Percentiles rank a stretch among this genome's conserved stretches.
phyloP scores from a whole-genome alignment of 225 moss, liverwort and hornwort genomes.

The Antitrichia curtipendula region DNA sequence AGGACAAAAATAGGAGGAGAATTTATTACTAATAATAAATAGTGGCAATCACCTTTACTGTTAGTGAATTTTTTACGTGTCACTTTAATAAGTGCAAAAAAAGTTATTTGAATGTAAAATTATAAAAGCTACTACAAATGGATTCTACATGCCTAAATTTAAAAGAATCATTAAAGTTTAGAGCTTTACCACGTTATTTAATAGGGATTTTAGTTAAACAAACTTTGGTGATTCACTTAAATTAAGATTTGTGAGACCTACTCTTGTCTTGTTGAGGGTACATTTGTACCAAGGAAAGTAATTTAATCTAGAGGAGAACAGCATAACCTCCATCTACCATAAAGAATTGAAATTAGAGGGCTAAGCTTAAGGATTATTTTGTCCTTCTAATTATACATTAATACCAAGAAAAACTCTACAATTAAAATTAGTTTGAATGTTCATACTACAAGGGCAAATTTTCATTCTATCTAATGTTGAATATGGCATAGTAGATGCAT shows the following conservation, averaged over 20 bases:
- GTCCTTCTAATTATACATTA: background rate
- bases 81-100: background rate
- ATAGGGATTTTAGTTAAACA: background rate
- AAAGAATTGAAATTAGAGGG: background rate
- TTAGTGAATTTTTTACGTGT: background rate
- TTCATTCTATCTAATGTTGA: background rate
- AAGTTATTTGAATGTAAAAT: background rate
- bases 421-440: background rate
- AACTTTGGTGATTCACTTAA: background rate
- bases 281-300: background rate
- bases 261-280: background rate
- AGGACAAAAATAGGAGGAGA: background rate
- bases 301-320: background rate
- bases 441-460: background rate
- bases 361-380: background rate
- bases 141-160: background rate
- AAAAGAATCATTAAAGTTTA: background rate
- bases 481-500: background rate
- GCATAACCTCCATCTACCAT: accelerated
- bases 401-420: background rate
- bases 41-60: background rate
- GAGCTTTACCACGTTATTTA: background rate
- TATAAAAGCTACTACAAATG: background rate
- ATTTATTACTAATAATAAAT: no score
- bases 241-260: background rate